A percentile compares a stretch with the other conserved stretches of the same genome.
Conservation (phyloP, 192 early-diverging fungal genomes). For the Chytriomyces confervae region DNA sequence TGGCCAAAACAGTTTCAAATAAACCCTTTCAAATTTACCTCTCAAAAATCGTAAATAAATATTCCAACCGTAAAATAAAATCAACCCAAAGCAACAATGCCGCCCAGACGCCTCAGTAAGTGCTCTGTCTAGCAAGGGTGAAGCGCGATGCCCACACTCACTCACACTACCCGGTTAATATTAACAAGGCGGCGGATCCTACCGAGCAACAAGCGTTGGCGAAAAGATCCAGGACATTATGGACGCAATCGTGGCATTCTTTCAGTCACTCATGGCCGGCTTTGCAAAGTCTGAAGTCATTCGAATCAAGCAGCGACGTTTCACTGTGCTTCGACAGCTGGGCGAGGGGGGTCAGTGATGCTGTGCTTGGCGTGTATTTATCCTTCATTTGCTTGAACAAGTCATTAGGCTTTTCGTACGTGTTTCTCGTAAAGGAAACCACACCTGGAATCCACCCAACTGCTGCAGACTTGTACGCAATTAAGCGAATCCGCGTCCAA, state of each 20-base stretch:
- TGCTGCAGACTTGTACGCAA: conserved; percentile 34
- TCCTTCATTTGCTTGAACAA: not conserved
- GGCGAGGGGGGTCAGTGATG: conserved; percentile 49
- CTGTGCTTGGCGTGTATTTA: not conserved
- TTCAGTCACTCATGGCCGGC: conserved; percentile 23
- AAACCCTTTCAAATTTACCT: too few relatives aligned
- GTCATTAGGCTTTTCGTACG: conserved; percentile 51
- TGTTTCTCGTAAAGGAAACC: conserved; percentile 53
- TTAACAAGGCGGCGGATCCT: too few relatives aligned
- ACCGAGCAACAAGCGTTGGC: too few relatives aligned
- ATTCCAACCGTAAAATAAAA: too few relatives aligned
- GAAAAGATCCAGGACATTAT: not conserved
- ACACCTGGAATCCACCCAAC: conserved; percentile 12
- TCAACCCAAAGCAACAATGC: too few relatives aligned
- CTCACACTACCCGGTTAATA: too few relatives aligned
- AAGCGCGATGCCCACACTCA: too few relatives aligned
- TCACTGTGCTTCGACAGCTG: conserved; percentile 36
- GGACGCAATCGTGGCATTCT: conserved; percentile 27
- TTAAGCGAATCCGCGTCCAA: conserved; percentile 55
- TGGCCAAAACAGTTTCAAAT: too few relatives aligned
- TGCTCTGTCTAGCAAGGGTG: too few relatives aligned
- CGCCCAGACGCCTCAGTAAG: too few relatives aligned
- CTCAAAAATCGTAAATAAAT: too few relatives aligned
- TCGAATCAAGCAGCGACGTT: conserved; percentile 12
- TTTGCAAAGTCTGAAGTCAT: conserved; percentile 20